These are phyloP conservation scores for Gypsophila paniculata DNA, from an alignment of 179 eudicot genomes.

Conservation along the genomic window DNA sequence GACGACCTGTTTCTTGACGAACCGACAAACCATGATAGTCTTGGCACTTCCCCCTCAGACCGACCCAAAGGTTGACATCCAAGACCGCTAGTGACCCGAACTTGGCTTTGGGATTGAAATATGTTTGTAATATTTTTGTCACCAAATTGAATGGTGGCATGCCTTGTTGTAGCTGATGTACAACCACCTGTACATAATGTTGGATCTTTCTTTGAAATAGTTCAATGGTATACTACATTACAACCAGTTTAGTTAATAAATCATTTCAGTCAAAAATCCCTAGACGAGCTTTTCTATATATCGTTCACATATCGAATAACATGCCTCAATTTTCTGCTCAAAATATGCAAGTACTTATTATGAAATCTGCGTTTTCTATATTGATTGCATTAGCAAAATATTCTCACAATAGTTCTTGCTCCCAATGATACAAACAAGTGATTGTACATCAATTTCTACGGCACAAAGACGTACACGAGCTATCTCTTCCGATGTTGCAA, in stretches of 20 bases:
- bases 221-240: too few relatives aligned
- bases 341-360: too few relatives aligned
- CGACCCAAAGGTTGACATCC: background rate
- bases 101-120: background rate
- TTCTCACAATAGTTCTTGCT: background rate
- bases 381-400: background rate
- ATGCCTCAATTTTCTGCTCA: too few relatives aligned
- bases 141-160: constrained; percentile 17
- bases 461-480: background rate
- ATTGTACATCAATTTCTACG: constrained; percentile 10
- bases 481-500: constrained; percentile 31
- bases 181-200: constrained; percentile 23
- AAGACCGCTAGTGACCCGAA: constrained; percentile 6
- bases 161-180: constrained; percentile 14
- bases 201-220: background rate
- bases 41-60: background rate
- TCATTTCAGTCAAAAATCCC: too few relatives aligned
- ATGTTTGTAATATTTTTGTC: constrained; percentile 1
- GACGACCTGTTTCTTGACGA: constrained; percentile 8
- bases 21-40: constrained; percentile 6
- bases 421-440: constrained; percentile 17
- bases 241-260: too few relatives aligned
- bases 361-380: too few relatives aligned
- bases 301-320: too few relatives aligned
- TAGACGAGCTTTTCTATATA: too few relatives aligned